These are phyloP conservation scores for Pythium volutum DNA, from an alignment of 352 stramenopile species.

Conservation along the genomic window DNA sequence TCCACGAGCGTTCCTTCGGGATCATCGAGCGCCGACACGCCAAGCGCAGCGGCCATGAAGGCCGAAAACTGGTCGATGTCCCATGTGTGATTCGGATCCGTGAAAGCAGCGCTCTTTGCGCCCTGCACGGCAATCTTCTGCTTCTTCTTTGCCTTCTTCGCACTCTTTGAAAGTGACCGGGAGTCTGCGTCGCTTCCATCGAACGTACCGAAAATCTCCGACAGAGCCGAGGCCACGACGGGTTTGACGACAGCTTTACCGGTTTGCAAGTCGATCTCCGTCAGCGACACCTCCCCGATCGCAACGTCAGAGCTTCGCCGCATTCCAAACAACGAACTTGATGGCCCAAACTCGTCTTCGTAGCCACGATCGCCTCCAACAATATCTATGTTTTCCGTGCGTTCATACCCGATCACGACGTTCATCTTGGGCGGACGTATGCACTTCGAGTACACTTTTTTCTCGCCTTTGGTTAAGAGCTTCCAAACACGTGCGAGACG, in stretches of 20 bases:
- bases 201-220: constrained; percentile 13
- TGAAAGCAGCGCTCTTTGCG: background rate
- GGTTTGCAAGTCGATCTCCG: background rate
- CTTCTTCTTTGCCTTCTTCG: constrained; percentile 43
- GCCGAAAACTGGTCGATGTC: constrained; percentile 66
- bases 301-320: background rate
- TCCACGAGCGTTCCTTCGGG: constrained; percentile 25
- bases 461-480: background rate
- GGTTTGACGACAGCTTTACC: constrained; percentile 12
- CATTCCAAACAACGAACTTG: background rate
- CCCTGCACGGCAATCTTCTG: constrained; percentile 23
- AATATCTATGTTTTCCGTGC: constrained; percentile 4
- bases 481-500: constrained; percentile 10
- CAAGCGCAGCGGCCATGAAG: constrained; percentile 32
- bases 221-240: constrained; percentile 1
- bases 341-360: constrained; percentile 17
- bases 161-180: background rate
- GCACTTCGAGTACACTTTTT: constrained; percentile 14
- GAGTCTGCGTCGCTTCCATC: background rate
- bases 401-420: constrained; percentile 16
- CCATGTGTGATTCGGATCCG: constrained; percentile 24
- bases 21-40: constrained; percentile 14
- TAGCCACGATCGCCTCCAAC: constrained; percentile 1
- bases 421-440: constrained; percentile 16
- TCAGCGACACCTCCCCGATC: constrained; percentile 7